Base-by-base conservation (phyloP, 441 rosid species). In the Corymbia calophylla region DNA sequence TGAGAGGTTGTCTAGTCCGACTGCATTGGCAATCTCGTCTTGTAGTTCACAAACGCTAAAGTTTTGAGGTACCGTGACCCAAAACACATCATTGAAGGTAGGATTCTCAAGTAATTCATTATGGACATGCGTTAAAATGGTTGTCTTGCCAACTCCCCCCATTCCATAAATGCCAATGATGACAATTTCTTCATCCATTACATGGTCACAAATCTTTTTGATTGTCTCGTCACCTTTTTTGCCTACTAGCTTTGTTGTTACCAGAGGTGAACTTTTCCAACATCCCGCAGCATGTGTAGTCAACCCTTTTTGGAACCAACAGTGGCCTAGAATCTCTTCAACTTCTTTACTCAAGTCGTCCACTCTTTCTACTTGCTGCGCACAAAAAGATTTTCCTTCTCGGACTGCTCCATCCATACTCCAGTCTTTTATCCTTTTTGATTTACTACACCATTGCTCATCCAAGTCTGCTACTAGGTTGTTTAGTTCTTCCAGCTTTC, bases 171-270 rank as follows among this genome's bases (percentile, higher is more conserved):
- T 13, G 0, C 68, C 68, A 29, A 29, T 29, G 7, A 3, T 0
- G 68, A 6, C 6, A 62, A 29, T 27, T 1, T 62, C 8, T 3
- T 29, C 68, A 17, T 13, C 2, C 32, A 62, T 62, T 62, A 29
- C 0, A 62, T 62, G 29, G 18, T 0, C 0, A 3, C n/a, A 27
- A 1, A 62, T 62, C 18, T 62, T 8, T 16, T 17, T 7, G 3
- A 54, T 19, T 27, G n/a, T 6, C 31, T 0, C 0, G 3, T 12
- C 0, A 29, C 16, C 29, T 62, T 62, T 5, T 0, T 29, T 0
- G 32, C 1, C 68, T 62, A 62, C 32, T 29, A 62, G 29, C 16
- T 6, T 9, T 62, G 14, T 27, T 62, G 8, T 62, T 13, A 0
- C 0, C 17, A 6, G 6, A 17, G 68, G 68, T 0, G 2, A 29